These are phyloP conservation scores for Exidia glandulosa DNA, from an alignment of 768 basidiomycete genomes.

Conservation along the genomic window DNA sequence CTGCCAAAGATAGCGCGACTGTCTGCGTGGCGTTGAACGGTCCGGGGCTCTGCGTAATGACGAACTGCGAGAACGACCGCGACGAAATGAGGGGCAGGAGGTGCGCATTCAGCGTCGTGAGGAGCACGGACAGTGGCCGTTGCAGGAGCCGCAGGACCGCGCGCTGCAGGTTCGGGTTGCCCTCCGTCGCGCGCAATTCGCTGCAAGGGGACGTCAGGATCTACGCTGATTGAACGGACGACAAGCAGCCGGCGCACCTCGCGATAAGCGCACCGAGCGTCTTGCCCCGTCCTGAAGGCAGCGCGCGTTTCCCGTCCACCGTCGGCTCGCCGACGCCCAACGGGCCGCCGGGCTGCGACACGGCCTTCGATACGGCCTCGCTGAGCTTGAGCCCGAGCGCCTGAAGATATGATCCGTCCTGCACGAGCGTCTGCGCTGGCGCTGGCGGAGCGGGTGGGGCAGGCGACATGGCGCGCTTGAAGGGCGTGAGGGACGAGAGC, in stretches of 20 bases:
- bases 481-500: conserved; percentile 41
- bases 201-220: conserved; percentile 27
- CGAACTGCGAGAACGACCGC: conserved; percentile 33
- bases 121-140: conserved; percentile 63
- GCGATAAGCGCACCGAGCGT: conserved; percentile 58
- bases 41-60: conserved; percentile 36
- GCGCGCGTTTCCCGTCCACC: conserved; percentile 50
- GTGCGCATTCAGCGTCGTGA: conserved; percentile 57
- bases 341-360: conserved; percentile 52
- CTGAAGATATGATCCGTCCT: conserved; percentile 74
- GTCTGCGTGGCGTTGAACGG: conserved; percentile 54
- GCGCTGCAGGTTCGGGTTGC: conserved; percentile 52
- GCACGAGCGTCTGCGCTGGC: conserved; percentile 38
- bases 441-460: conserved; percentile 26
- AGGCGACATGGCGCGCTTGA: conserved; percentile 42
- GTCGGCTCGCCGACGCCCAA: conserved; percentile 37
- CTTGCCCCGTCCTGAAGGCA: conserved; percentile 63
- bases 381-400: conserved; percentile 65
- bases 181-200: conserved; percentile 54
- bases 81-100: conserved; percentile 59
- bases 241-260: conserved; percentile 38
- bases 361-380: conserved; percentile 69
- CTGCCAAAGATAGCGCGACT: conserved; percentile 57
- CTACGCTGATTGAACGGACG: not conserved
- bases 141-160: conserved; percentile 66